These are phyloP conservation scores for Colletotrichum limetticola DNA, from an alignment of 2,329 filamentous ascomycete genomes.

Conservation along the genomic window DNA sequence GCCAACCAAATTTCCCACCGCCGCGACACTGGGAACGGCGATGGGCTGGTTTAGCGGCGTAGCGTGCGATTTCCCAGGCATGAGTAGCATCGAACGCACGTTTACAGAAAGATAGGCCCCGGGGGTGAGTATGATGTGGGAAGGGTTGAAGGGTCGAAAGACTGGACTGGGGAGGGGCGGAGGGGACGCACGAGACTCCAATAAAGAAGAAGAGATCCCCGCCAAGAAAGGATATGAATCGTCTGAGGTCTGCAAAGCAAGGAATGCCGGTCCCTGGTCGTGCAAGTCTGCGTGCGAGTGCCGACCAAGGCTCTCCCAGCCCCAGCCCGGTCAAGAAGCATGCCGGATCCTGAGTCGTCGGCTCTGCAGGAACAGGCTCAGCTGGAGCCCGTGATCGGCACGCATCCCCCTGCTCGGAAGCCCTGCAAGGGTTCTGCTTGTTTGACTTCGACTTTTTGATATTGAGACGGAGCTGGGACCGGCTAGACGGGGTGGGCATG, in stretches of 20 bases:
- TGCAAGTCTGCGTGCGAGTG: not conserved
- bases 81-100: slow-evolving; percentile 6
- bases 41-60: not conserved
- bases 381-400: not conserved
- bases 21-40: slow-evolving; percentile 15
- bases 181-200: not conserved
- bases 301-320: not conserved
- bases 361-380: slow-evolving; percentile 18
- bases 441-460: not conserved
- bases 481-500: slow-evolving; percentile 5
- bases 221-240: slow-evolving; percentile 12
- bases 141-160: not conserved
- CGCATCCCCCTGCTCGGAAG: not conserved
- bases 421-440: slow-evolving; percentile 15
- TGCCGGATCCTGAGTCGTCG: slow-evolving; percentile 8
- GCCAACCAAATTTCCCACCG: slow-evolving; percentile 5
- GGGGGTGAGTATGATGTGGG: not conserved
- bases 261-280: slow-evolving; percentile 8
- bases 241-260: slow-evolving; percentile 26
- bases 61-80: not conserved
- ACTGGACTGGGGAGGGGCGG: not conserved
- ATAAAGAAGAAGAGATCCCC: not conserved
- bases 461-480: slow-evolving; percentile 2
- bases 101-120: not conserved
- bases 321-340: not conserved